A percentile compares a stretch with the other conserved stretches of the same genome.
Conservation (phyloP, 805 yeast species). For the Lipomyces mesembrius region DNA sequence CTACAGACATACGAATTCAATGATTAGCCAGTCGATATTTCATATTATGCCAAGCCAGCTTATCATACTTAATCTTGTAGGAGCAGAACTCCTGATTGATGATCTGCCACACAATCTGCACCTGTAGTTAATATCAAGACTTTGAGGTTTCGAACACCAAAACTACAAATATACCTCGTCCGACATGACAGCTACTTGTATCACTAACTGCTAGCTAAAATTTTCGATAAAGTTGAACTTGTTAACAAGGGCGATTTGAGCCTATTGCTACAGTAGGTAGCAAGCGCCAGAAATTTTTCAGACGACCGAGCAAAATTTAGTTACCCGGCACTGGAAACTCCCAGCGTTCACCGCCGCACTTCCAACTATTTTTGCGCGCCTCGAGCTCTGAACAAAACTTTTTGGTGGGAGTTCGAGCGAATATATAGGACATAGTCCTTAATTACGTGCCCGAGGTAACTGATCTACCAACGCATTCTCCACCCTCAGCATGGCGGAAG, state of each 20-base stretch:
- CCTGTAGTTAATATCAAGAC: not conserved
- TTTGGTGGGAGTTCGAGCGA: not conserved
- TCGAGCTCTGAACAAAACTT: not conserved
- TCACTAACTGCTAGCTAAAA: not conserved
- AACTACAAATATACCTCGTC: constrained; percentile 29
- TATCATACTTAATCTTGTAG: constrained; percentile 67
- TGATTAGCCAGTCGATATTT: not conserved
- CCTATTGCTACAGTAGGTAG: too few species aligned
- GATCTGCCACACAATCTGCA: constrained; percentile 91
- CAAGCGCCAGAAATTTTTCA: too few species aligned
- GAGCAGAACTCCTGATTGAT: constrained; percentile 96
- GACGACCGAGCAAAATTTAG: too few species aligned
- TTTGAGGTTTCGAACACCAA: not conserved
- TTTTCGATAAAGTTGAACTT: not conserved
- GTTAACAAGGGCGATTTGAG: too few species aligned
- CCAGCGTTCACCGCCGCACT: too few species aligned
- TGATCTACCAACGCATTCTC: not conserved
- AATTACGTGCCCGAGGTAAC: not conserved
- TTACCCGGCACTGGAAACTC: too few species aligned
- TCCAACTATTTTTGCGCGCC: too few species aligned
- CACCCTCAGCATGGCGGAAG: constrained; percentile 4
- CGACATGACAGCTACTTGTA: constrained; percentile 20
- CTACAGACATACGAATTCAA: constrained; percentile 3
- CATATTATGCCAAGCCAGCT: not conserved
- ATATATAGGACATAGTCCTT: not conserved